Conservation (phyloP, 2,329 filamentous ascomycete species). For the Parastagonospora nodorum region DNA sequence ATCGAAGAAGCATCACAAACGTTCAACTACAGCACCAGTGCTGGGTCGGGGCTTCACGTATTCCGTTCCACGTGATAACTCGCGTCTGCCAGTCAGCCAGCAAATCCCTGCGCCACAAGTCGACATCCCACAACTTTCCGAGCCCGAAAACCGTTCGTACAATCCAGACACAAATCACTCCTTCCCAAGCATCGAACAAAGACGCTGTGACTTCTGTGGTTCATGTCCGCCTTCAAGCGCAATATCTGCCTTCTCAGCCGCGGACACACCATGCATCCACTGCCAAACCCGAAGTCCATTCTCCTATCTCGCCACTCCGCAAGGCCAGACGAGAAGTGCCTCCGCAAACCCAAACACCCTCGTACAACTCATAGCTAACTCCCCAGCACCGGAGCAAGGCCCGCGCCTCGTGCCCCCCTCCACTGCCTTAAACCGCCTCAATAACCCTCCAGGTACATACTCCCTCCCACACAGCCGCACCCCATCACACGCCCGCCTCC, state of each 20-base stretch:
- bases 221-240: slow-evolving; percentile 5
- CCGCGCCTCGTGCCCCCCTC: slow-evolving; percentile 12
- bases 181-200: slow-evolving; percentile 23
- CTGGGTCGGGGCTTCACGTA: not conserved
- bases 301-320: slow-evolving; percentile 12
- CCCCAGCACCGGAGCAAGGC: slow-evolving; percentile 5
- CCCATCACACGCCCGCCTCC: not conserved
- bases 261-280: slow-evolving; percentile 14
- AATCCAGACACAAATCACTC: slow-evolving; percentile 22
- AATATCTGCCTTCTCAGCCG: not conserved
- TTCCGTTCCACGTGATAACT: not conserved
- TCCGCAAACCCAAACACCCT: not conserved
- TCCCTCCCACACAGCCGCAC: slow-evolving; percentile 3
- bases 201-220: slow-evolving; percentile 18
- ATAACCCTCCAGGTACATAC: slow-evolving; percentile 16
- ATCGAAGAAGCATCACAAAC: not conserved
- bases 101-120: slow-evolving; percentile 1
- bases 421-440: slow-evolving; percentile 11
- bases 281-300: slow-evolving; percentile 12
- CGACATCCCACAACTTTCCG: slow-evolving; percentile 9
- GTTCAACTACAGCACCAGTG: slow-evolving; percentile 6
- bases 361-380: not conserved
- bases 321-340: not conserved
- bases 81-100: not conserved
- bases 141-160: slow-evolving; percentile 20